Percentiles rank a stretch among this genome's conserved stretches.
Conservation (phyloP, 371 early-diverging fungal genomes). For the Apophysomyces sp. region DNA sequence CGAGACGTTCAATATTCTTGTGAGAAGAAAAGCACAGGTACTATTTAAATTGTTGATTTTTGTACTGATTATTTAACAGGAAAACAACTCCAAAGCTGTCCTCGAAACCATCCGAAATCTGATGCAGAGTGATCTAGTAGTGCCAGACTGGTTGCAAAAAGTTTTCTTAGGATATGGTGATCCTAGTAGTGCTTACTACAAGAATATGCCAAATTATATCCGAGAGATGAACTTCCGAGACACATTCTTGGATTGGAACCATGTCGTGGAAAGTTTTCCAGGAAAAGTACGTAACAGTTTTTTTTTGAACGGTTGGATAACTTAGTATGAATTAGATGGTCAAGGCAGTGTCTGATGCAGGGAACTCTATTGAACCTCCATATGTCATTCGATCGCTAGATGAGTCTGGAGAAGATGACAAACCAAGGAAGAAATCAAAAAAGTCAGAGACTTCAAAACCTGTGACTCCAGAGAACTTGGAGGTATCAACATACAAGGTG, state of each 20-base stretch:
- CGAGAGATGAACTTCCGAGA: conserved; percentile 75
- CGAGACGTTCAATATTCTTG: conserved; percentile 81
- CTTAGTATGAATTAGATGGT: background rate
- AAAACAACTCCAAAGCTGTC: conserved; percentile 92
- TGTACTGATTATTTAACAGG: conserved; percentile 23
- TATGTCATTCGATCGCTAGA: conserved; percentile 59
- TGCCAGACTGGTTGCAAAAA: conserved; percentile 91
- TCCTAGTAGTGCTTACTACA: conserved; percentile 74
- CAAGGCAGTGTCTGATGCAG: background rate
- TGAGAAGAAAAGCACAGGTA: conserved; percentile 78
- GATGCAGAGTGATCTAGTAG: conserved; percentile 72
- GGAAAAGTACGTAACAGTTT: conserved; percentile 29
- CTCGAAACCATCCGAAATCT: conserved; percentile 87
- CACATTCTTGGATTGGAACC: conserved; percentile 84
- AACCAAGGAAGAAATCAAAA: conserved; percentile 44
- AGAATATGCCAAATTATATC: conserved; percentile 51
- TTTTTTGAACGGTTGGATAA: no score
- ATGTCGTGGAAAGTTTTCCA: conserved; percentile 72
- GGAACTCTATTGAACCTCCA: conserved; percentile 48
- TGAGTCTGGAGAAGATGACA: conserved; percentile 24
- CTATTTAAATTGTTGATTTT: background rate
- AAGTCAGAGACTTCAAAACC: conserved; percentile 24
- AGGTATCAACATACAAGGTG: conserved; percentile 59
- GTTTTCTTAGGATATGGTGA: conserved; percentile 94
- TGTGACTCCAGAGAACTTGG: conserved; percentile 37